Percentiles rank a stretch among this genome's conserved stretches.
Evolutionary conservation across 768 basidiomycete species (phyloP).

Genomic region (Daedaleopsis sinensis): DNA sequence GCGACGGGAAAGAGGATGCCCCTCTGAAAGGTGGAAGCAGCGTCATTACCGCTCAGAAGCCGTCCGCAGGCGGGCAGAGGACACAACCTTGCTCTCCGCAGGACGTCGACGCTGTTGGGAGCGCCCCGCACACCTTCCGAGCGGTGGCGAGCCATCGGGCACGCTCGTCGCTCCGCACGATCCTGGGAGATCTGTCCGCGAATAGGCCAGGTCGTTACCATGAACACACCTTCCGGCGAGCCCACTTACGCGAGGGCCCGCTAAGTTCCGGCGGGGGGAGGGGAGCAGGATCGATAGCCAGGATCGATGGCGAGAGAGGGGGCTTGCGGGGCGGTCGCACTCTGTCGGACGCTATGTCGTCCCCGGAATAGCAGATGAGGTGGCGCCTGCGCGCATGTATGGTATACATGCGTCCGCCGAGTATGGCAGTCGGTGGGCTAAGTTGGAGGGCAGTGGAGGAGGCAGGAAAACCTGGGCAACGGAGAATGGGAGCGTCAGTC

Average conservation of each 20-base stretch:
- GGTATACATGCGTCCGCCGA: background rate
- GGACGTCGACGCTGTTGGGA: background rate
- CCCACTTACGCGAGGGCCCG: background rate
- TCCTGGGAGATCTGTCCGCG: background rate
- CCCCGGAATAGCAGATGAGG: background rate
- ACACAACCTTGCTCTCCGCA: slow-evolving; percentile 9
- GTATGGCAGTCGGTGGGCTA: background rate
- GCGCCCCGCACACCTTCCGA: background rate
- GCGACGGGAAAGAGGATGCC: background rate
- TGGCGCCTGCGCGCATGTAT: background rate
- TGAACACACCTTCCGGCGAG: background rate
- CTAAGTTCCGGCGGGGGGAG: background rate
- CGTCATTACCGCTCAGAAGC: slow-evolving; percentile 14
- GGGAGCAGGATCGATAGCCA: background rate
- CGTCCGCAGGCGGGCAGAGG: background rate
- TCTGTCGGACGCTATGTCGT: background rate
- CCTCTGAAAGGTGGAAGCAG: background rate
- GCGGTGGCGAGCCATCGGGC: background rate
- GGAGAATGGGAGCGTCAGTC: background rate
- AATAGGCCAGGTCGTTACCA: background rate
- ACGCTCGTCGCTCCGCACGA: background rate
- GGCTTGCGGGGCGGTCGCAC: background rate
- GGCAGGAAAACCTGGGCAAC: background rate
- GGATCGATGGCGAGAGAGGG: background rate
- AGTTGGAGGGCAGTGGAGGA: background rate